phyloP scores from a whole-genome alignment of 306 rosid genomes.

The Castanopsis chinensis region DNA sequence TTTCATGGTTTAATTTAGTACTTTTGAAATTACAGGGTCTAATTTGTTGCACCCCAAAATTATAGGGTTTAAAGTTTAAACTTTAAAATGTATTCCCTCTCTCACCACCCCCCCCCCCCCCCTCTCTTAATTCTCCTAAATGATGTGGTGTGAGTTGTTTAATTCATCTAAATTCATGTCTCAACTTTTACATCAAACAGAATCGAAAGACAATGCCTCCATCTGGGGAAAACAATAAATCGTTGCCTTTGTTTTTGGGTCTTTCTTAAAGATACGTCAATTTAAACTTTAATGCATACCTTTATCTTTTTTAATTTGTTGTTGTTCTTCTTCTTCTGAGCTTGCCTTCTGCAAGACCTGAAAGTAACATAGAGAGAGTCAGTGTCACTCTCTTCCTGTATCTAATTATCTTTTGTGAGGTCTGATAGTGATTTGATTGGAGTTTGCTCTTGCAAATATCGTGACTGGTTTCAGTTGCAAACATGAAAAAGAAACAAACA shows the following conservation, averaged over 20 bases:
- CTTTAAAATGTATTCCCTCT: too few relatives aligned
- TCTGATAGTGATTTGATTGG: not conserved
- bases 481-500: not conserved
- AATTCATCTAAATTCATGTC: constrained; percentile 6
- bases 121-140: not conserved
- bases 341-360: constrained; percentile 55
- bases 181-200: not conserved
- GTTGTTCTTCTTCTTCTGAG: constrained; percentile 41
- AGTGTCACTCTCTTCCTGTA: not conserved
- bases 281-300: constrained; percentile 36
- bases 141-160: not conserved
- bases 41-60: too few relatives aligned
- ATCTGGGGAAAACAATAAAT: not conserved
- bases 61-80: too few relatives aligned
- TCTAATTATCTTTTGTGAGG: constrained; percentile 14
- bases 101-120: too few relatives aligned
- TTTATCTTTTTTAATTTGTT: constrained; percentile 29
- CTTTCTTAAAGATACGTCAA: constrained; percentile 7
- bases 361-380: constrained; percentile 27
- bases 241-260: not conserved
- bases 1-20: too few relatives aligned
- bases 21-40: too few relatives aligned
- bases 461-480: not conserved
- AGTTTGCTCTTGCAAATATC: not conserved
- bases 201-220: not conserved